Conservation (phyloP, 164 flowering plant species). For the Pachysandra terminalis region DNA sequence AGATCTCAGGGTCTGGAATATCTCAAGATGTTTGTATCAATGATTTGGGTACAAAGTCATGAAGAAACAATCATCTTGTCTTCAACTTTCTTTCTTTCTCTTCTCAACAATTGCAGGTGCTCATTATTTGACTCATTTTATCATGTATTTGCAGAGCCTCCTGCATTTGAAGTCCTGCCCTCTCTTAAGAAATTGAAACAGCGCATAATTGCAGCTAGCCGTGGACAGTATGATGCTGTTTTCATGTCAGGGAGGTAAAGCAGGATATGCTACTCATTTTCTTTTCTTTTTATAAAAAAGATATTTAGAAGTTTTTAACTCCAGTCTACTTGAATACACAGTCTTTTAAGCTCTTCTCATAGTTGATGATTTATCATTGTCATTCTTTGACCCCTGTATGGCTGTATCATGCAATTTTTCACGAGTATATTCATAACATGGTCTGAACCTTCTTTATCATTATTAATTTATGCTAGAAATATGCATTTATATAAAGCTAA, state of each 20-base stretch:
- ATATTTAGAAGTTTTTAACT: background rate
- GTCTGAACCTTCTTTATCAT: background rate
- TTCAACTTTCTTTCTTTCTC: background rate
- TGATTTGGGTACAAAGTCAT: conserved; percentile 66
- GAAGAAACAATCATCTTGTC: background rate
- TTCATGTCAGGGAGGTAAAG: conserved; percentile 97
- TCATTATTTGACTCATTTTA: background rate
- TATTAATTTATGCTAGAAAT: too few relatives aligned
- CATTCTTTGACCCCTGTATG: too few relatives aligned
- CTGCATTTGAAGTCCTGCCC: conserved; percentile 94
- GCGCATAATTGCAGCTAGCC: conserved; percentile 71
- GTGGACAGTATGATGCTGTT: conserved; percentile 91
- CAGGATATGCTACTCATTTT: background rate
- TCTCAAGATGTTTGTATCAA: conserved; percentile 92
- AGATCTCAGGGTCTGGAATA: conserved; percentile 58
- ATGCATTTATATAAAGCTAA: too few relatives aligned
- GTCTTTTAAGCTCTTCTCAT: too few relatives aligned
- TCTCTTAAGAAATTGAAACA: conserved; percentile 78
- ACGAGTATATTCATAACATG: too few relatives aligned
- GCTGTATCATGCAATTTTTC: too few relatives aligned
- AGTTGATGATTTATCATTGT: too few relatives aligned
- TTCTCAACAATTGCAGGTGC: background rate
- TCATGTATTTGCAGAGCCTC: conserved; percentile 55
- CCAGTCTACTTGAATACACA: too few relatives aligned
- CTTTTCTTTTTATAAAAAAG: background rate